Evolutionary conservation across 1,139 yeast genomes (phyloP).

Genomic region (Yamadazyma triangularis): DNA sequence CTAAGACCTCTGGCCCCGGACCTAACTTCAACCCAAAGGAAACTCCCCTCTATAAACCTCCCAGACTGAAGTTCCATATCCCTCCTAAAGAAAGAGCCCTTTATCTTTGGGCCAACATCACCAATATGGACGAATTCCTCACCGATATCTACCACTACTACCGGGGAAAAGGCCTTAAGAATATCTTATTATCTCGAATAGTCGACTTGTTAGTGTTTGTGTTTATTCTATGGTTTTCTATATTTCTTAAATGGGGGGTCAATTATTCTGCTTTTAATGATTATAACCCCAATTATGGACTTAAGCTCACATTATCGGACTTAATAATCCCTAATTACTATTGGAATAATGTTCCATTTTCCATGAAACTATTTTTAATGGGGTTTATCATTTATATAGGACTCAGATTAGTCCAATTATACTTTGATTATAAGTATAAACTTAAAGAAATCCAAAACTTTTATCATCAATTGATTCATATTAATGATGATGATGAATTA

Average conservation of each 20-base stretch:
- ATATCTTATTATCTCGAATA: slow-evolving; percentile 62
- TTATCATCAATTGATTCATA: slow-evolving; percentile 60
- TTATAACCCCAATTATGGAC: slow-evolving; percentile 10
- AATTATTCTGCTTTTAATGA: slow-evolving; percentile 47
- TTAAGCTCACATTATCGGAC: slow-evolving; percentile 29
- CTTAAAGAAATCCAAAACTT: slow-evolving; percentile 62
- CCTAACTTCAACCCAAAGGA: slow-evolving; percentile 3
- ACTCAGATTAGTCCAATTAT: slow-evolving; percentile 58
- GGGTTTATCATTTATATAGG: slow-evolving; percentile 56
- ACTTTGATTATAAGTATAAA: slow-evolving; percentile 45
- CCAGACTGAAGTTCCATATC: slow-evolving; percentile 20
- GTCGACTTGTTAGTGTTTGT: slow-evolving; percentile 69
- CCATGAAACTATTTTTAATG: slow-evolving; percentile 57
- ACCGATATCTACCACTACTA: slow-evolving; percentile 81
- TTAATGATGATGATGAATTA: slow-evolving; percentile 68
- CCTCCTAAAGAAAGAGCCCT: slow-evolving; percentile 76
- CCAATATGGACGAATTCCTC: slow-evolving; percentile 81
- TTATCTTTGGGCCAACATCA: slow-evolving; percentile 96
- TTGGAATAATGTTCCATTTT: slow-evolving; percentile 41
- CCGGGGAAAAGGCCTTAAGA: slow-evolving; percentile 76
- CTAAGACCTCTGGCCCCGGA: too few species aligned
- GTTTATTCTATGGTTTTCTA: slow-evolving; percentile 73
- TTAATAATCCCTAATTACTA: slow-evolving; percentile 63
- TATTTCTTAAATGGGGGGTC: slow-evolving; percentile 80
- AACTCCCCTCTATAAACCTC: slow-evolving; percentile 10